phyloP scores from a whole-genome alignment of 208 protist species.

The Borovskyia barvae region DNA sequence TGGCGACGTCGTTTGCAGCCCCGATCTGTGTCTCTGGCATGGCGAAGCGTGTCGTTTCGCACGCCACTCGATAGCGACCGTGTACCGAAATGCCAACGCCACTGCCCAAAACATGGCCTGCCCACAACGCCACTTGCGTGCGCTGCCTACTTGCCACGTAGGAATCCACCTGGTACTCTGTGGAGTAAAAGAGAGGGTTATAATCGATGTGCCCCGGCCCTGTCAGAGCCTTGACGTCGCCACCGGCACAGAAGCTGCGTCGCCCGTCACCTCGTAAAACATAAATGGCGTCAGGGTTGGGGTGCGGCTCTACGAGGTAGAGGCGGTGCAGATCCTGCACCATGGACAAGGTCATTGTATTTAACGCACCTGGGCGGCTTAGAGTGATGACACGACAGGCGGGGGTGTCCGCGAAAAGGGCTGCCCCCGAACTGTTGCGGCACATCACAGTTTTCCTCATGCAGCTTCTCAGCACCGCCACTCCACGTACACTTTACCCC shows the following conservation, averaged over 20 bases:
- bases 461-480: no score
- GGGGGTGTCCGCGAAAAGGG: conserved; percentile 30
- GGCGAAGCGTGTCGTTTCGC: conserved; percentile 72
- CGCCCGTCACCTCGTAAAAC: conserved; percentile 39
- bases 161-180: conserved; percentile 73
- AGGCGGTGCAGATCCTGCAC: conserved; percentile 35
- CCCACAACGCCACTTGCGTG: conserved; percentile 74
- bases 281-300: conserved; percentile 30
- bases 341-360: conserved; percentile 49
- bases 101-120: conserved; percentile 83
- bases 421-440: conserved; percentile 8
- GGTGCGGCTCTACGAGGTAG: conserved; percentile 39
- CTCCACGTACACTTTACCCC: no score
- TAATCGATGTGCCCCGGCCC: conserved; percentile 1
- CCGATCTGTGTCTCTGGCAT: conserved; percentile 87
- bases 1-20: conserved; percentile 61
- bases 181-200: conserved; percentile 44
- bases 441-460: conserved; percentile 1
- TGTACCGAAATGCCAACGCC: conserved; percentile 82
- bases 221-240: conserved; percentile 55
- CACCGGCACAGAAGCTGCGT: conserved; percentile 73
- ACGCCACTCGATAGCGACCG: conserved; percentile 69
- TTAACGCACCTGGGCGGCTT: conserved; percentile 31
- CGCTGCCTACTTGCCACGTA: conserved; percentile 61
- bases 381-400: conserved; percentile 47